Evolutionary conservation across 2,329 filamentous ascomycete species (phyloP), one percentile per base, ranked within the genome.

Genomic region (Calonectria leucothoes): DNA sequence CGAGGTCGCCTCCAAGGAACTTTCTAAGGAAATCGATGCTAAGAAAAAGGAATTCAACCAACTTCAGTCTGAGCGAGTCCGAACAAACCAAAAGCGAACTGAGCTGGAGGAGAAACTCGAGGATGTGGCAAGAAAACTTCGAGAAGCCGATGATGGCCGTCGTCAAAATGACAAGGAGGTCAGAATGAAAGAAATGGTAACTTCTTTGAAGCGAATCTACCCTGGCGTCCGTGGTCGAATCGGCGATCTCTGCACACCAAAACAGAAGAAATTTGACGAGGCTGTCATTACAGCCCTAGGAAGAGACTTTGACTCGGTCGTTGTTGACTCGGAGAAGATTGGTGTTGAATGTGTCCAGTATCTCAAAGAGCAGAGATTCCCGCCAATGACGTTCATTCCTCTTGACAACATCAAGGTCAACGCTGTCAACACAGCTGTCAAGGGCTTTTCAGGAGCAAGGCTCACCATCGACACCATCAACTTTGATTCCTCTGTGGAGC

Each of bases 381-480:
- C 94, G 8, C 95, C 96, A 71, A 95, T 97, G 85, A 98, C 95
- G 1, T 98, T 99, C 84, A 96, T 98, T 75, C 97, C 97, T 1
- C 89, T 99, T 23, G 97, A 99, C 87, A 98, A 98, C 66, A 98
- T 99, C 83, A 97, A 98, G 81, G 96, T 98, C 82, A 96, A 95
- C 83, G 93, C 95, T 14, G 91, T 97, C 72, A 98, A 98, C 82
- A 94, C 95, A 6, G 96, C 95, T 73, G 88, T 99, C 77, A 98
- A 98, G 85, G 95, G 95, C 33, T 93, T 98, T 83, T 90, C 94
- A 69, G 94, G 94, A 48, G 95, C 94, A 84, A 92, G 96, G 10
- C 90, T 98, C 71, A 97, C 96, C 0, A 98, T 99, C 76, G 97
- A 99, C 83, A 97, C 95, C 0, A 96, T 99, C 79, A 95, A 98